These are phyloP conservation scores for Teratosphaeria epicoccoides DNA, from an alignment of 2,329 filamentous ascomycete genomes.

Conservation along the genomic window DNA sequence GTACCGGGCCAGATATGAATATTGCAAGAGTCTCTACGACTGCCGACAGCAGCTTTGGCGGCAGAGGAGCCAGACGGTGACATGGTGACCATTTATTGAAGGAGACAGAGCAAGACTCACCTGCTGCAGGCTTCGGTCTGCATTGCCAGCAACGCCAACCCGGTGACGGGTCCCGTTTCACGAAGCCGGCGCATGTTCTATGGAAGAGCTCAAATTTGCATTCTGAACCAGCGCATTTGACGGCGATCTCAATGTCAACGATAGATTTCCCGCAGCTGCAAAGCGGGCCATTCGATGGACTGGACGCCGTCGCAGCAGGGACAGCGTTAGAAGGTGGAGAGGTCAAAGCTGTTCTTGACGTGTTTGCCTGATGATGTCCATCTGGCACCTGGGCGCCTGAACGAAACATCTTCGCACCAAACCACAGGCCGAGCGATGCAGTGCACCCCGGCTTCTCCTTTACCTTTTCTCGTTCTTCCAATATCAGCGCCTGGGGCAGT, in stretches of 20 bases:
- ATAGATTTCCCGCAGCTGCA: neutral
- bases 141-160: conserved; percentile 6
- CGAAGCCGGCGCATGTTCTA: conserved; percentile 4
- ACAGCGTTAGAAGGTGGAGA: neutral
- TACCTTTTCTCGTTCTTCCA: neutral
- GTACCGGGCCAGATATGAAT: too few relatives aligned
- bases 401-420: neutral
- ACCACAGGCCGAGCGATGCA: neutral
- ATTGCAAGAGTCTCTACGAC: too few relatives aligned
- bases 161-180: neutral
- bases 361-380: neutral
- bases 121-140: conserved; percentile 1
- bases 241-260: neutral
- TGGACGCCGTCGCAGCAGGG: neutral
- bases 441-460: neutral
- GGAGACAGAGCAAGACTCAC: neutral
- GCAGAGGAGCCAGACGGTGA: neutral
- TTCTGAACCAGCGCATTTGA: neutral
- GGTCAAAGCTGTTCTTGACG: neutral
- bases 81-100: neutral
- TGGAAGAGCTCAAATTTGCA: conserved; percentile 3
- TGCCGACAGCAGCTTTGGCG: neutral
- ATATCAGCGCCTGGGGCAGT: conserved; percentile 1
- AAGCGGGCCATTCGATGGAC: neutral
- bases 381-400: neutral